phyloP scores from a whole-genome alignment of 2,329 filamentous ascomycete genomes.

The Trichophyton schoenleinii region DNA sequence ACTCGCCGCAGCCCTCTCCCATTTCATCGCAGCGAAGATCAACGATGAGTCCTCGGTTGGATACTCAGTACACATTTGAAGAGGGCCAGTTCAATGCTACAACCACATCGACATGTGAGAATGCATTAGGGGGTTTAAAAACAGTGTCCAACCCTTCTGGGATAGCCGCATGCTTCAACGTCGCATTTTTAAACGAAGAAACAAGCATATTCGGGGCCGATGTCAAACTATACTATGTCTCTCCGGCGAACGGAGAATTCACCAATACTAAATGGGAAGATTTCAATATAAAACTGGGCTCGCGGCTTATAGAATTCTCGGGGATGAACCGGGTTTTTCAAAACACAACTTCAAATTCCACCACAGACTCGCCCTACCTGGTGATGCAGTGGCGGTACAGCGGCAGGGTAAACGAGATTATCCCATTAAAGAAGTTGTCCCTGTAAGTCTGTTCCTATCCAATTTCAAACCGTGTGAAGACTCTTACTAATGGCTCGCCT shows the following conservation, averaged over 20 bases:
- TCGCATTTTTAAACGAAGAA: constrained; percentile 51
- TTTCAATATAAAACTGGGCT: constrained; percentile 19
- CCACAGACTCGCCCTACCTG: constrained; percentile 7
- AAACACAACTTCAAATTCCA: not conserved
- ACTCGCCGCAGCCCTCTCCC: not conserved
- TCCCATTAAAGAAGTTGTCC: constrained; percentile 20
- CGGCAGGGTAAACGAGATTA: constrained; percentile 19
- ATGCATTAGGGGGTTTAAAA: constrained; percentile 43
- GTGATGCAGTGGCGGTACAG: constrained; percentile 24
- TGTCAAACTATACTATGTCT: constrained; percentile 59
- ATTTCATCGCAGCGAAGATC: not conserved
- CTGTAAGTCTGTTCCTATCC: constrained; percentile 14
- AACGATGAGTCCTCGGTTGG: not conserved
- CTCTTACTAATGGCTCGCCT: not conserved
- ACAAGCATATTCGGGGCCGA: constrained; percentile 66
- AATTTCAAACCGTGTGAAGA: not conserved
- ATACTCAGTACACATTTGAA: constrained; percentile 11
- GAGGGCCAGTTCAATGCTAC: constrained; percentile 19
- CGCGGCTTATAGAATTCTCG: constrained; percentile 16
- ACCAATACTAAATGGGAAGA: constrained; percentile 24
- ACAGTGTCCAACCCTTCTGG: constrained; percentile 58
- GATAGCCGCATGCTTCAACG: constrained; percentile 70
- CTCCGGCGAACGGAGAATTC: constrained; percentile 42
- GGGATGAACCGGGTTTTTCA: constrained; percentile 12
- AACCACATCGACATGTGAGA: constrained; percentile 48